Evolutionary conservation across 768 basidiomycete species (phyloP).

Genomic region (Lactifluus piperatus): DNA sequence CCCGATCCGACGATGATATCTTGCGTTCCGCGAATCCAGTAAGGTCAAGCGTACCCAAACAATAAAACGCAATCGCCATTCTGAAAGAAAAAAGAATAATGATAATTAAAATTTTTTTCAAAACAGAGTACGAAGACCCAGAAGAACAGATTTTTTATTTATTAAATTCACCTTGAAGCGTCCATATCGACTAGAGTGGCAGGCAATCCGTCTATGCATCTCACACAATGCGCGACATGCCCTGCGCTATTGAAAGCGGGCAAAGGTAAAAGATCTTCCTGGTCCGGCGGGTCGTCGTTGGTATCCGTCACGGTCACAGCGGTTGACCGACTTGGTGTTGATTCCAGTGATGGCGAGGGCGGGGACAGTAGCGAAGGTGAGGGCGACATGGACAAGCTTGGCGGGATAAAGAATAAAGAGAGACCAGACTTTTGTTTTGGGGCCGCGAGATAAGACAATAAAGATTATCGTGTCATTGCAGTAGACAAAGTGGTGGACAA

Average conservation of each 20-base stretch:
- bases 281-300: background rate
- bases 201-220: conserved; percentile 67
- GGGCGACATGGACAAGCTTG: too few relatives aligned
- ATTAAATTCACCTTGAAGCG: conserved; percentile 47
- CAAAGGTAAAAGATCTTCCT: background rate
- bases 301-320: background rate
- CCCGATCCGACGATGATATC: conserved; percentile 43
- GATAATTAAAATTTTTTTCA: too few relatives aligned
- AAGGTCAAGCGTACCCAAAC: conserved; percentile 76
- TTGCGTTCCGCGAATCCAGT: conserved; percentile 43
- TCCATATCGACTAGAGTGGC: conserved; percentile 60
- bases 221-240: conserved; percentile 57
- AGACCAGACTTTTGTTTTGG: too few relatives aligned
- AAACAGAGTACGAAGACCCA: too few relatives aligned
- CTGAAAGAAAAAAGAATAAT: conserved; percentile 34
- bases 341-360: background rate
- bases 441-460: conserved; percentile 9
- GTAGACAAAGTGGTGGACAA: background rate
- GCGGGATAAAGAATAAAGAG: too few relatives aligned
- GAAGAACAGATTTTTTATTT: background rate
- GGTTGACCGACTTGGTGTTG: background rate
- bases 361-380: too few relatives aligned
- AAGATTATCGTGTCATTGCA: conserved; percentile 17
- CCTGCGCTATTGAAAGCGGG: conserved; percentile 34
- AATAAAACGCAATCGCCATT: conserved; percentile 83